phyloP scores from a whole-genome alignment of 2,329 filamentous ascomycete genomes.

The Magnaporthiopsis rhizophila region DNA sequence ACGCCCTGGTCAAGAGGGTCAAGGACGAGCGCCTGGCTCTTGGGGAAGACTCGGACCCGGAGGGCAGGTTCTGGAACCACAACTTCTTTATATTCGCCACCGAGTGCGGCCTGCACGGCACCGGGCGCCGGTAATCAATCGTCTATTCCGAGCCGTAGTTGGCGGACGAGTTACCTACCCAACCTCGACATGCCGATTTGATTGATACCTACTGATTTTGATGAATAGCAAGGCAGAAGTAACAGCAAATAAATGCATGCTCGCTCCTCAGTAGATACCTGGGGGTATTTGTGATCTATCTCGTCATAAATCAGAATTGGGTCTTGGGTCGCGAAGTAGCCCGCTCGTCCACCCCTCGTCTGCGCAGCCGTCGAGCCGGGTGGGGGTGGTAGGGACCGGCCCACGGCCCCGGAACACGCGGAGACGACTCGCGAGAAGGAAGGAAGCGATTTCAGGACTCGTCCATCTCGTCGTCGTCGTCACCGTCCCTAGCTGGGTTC shows the following conservation, averaged over 20 bases:
- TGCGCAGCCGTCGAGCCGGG: too few species aligned
- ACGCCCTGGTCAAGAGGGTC: conserved; percentile 18
- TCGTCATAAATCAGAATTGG: too few species aligned
- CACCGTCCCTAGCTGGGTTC: conserved; percentile 1
- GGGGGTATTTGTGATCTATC: too few species aligned
- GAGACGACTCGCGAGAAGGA: not conserved
- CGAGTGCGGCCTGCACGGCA: conserved; percentile 21
- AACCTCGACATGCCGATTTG: too few species aligned
- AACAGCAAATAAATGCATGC: too few species aligned
- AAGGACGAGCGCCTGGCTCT: conserved; percentile 14
- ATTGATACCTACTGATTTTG: too few species aligned
- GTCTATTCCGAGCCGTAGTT: not conserved
- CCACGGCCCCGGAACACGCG: too few species aligned
- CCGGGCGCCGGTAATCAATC: not conserved
- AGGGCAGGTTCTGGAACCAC: conserved; percentile 35
- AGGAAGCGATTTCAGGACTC: conserved; percentile 15
- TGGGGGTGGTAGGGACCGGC: too few species aligned
- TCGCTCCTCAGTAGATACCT: too few species aligned
- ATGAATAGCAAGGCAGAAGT: too few species aligned
- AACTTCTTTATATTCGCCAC: conserved; percentile 41
- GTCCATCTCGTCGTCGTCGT: conserved; percentile 18
- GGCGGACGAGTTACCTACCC: not conserved
- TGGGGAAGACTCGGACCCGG: conserved; percentile 5
- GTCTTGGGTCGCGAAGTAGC: too few species aligned
- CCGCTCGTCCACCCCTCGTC: too few species aligned